Conservation (phyloP, 2,329 filamentous ascomycete genomes). For the Fusarium concolor region DNA sequence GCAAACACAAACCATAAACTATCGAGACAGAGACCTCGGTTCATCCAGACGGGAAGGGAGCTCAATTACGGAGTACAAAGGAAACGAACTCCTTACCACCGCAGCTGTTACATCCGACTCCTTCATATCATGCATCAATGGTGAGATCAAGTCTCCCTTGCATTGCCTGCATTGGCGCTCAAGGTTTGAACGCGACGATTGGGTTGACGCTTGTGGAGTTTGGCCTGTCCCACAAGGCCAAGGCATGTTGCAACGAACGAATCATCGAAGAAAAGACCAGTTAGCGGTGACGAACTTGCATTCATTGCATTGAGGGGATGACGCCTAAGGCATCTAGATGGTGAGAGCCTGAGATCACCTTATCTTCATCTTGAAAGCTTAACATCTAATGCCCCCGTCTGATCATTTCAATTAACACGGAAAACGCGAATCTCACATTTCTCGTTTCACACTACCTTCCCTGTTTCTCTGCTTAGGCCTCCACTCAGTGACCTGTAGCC, state of each 20-base stretch:
- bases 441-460: constrained; percentile 6
- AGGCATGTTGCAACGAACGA: constrained; percentile 16
- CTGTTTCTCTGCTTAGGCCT: too few species aligned
- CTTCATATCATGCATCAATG: constrained; percentile 1
- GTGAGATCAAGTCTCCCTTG: constrained; percentile 36
- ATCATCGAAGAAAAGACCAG: constrained; percentile 18
- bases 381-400: background rate
- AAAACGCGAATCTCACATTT: constrained; percentile 18
- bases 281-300: constrained; percentile 34
- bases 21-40: background rate
- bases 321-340: constrained; percentile 28
- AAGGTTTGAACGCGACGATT: constrained; percentile 38
- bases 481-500: too few species aligned
- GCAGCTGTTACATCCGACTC: background rate
- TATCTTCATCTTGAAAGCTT: background rate
- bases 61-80: background rate
- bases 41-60: background rate
- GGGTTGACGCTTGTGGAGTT: constrained; percentile 31
- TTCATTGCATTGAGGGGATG: constrained; percentile 18
- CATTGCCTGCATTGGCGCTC: constrained; percentile 32
- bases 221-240: constrained; percentile 35
- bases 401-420: constrained; percentile 9
- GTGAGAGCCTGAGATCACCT: background rate
- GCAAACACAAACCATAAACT: too few species aligned
- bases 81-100: background rate